Percentiles rank a stretch among this genome's conserved stretches.
Conservation (phyloP, 495 filamentous ascomycete species). For the Eremomyces bilateralis region DNA sequence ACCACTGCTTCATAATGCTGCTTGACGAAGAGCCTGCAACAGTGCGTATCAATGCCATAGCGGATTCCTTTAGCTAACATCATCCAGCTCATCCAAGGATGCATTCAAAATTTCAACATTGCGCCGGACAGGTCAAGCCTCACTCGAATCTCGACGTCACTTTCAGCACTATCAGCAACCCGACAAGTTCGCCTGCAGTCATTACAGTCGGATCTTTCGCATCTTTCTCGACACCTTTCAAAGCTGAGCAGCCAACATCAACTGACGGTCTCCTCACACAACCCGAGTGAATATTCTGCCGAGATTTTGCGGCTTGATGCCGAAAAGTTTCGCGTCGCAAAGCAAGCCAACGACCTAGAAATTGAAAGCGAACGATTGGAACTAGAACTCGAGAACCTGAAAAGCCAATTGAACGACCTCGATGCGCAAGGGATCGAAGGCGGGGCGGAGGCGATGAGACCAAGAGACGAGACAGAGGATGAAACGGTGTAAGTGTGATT, state of each 20-base stretch:
- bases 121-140: constrained; percentile 66
- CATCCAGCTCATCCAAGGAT: constrained; percentile 72
- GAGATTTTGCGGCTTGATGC: constrained; percentile 71
- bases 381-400: constrained; percentile 55
- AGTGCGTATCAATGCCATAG: constrained; percentile 21
- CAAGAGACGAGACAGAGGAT: constrained; percentile 36
- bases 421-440: constrained; percentile 60
- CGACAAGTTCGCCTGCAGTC: constrained; percentile 56
- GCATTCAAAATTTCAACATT: constrained; percentile 86
- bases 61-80: constrained; percentile 8
- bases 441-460: constrained; percentile 30
- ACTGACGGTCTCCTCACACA: constrained; percentile 48
- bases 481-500: constrained; percentile 21
- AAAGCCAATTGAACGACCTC: constrained; percentile 52
- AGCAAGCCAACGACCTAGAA: constrained; percentile 68
- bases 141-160: constrained; percentile 65
- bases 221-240: constrained; percentile 48
- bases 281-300: constrained; percentile 51
- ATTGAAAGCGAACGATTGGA: constrained; percentile 78
- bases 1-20: constrained; percentile 41
- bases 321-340: constrained; percentile 85
- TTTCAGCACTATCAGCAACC: constrained; percentile 54
- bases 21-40: constrained; percentile 88
- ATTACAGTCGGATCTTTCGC: constrained; percentile 43
- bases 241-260: constrained; percentile 46